Percentiles rank a stretch among this genome's conserved stretches.
Conservation (phyloP, 2,329 filamentous ascomycete species). For the Hypomyces rosellus region DNA sequence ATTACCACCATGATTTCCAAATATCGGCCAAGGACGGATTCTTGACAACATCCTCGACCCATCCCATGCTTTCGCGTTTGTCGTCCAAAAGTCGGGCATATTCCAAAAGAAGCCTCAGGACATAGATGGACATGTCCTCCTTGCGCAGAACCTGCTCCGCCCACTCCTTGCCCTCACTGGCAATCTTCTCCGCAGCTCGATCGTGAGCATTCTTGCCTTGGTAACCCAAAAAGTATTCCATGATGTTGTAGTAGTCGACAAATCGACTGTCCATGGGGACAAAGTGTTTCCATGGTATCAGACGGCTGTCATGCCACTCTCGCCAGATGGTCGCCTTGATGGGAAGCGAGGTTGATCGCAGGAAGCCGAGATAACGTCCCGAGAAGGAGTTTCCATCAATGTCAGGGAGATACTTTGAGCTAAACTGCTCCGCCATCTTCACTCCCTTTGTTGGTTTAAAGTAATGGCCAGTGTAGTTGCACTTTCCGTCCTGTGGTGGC, state of each 20-base stretch:
- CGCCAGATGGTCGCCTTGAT: slow-evolving; percentile 73
- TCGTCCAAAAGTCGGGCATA: slow-evolving; percentile 53
- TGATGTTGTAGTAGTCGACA: slow-evolving; percentile 63
- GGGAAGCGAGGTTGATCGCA: slow-evolving; percentile 62
- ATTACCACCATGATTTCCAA: slow-evolving; percentile 23
- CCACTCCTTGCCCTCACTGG: slow-evolving; percentile 60
- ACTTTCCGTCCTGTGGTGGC: slow-evolving; percentile 31
- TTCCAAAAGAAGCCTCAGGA: slow-evolving; percentile 57
- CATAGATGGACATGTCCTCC: slow-evolving; percentile 70
- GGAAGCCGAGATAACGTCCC: slow-evolving; percentile 62
- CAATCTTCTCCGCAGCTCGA: slow-evolving; percentile 55
- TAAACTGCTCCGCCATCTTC: slow-evolving; percentile 47
- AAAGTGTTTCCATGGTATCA: slow-evolving; percentile 74
- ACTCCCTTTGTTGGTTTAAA: slow-evolving; percentile 35
- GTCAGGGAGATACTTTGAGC: slow-evolving; percentile 65
- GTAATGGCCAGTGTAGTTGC: slow-evolving; percentile 43
- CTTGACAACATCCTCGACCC: slow-evolving; percentile 43
- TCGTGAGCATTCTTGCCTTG: slow-evolving; percentile 44
- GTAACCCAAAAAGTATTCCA: slow-evolving; percentile 69
- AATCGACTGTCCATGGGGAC: slow-evolving; percentile 73
- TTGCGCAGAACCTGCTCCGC: slow-evolving; percentile 59
- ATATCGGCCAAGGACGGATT: slow-evolving; percentile 26
- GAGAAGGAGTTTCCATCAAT: slow-evolving; percentile 70
- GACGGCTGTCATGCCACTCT: slow-evolving; percentile 73
- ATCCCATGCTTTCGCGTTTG: slow-evolving; percentile 46